Base-by-base conservation (phyloP, 1,284 basidiomycete genomes). In the Boletus nobilissimus region DNA sequence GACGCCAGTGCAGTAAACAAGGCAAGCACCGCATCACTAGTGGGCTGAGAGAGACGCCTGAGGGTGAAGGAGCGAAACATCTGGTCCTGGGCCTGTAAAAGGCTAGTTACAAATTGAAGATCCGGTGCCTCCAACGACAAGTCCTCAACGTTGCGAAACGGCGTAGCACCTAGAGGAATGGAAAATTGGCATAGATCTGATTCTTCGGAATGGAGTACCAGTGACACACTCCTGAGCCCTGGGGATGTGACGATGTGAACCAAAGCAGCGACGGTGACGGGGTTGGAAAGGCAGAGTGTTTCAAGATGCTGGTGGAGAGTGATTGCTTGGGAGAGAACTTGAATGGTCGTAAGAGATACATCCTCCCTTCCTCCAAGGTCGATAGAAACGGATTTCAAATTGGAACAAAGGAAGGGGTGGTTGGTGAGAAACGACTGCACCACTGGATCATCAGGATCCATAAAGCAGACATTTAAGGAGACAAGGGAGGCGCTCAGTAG, bases 341-440 rank as follows among this genome's bases (percentile, higher is more conserved):
- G 5, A 26, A 67, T 65, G 29, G 48, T 46, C 36, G 8, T 36
- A 9, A 2, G 38, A 51, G 77, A 73, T 13, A 46, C 46, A 2
- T 29, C 1, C 29, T 36, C 7, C 14, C 7, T 5, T 40, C 29
- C 11, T 8, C 14, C 26, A 24, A 70, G 0, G 10, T 19, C 8
- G 16, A 74, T 38, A 36, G 11, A 4, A 40, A 79, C 11, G 38
- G 48, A 74, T 43, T 62, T 73, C 48, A 80, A 70, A 36, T 60
- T 32, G 1, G 66, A n/a, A 60, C 70, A 75, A 6, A 70, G 26
- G 29, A 36, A 54, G 5, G 46, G 66, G 29, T 29, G 38, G 26
- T 38, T 70, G 40, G 16, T 63, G n/a, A 80, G 76, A 38, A 80
- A 77, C 29, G 78, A 68, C 38, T 34, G 40, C 22, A 43, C 16